Conservation (phyloP, 202 grass and related monocot species). For the Setaria italica region DNA sequence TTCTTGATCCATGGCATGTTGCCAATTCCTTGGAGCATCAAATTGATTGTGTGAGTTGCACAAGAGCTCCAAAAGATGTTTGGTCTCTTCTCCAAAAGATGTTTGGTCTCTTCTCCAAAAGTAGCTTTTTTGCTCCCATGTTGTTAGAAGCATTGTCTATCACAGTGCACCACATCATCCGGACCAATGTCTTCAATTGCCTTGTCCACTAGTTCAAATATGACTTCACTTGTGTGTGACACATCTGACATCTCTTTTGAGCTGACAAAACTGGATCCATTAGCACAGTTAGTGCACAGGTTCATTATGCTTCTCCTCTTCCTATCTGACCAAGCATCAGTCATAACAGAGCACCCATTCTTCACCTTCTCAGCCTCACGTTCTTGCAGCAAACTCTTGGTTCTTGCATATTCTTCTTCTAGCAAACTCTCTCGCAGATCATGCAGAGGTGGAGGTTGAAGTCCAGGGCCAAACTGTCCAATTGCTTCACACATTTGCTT, state of each 20-base stretch:
- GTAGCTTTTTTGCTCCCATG: not conserved
- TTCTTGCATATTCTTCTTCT: not conserved
- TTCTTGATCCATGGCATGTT: not conserved
- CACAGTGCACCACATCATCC: not conserved
- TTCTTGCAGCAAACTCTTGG: not conserved
- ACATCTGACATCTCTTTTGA: too few species aligned
- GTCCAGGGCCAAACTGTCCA: not conserved
- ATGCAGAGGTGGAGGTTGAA: not conserved
- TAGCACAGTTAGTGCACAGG: not conserved
- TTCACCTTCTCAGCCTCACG: not conserved
- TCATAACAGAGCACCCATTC: not conserved
- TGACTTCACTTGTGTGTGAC: too few species aligned
- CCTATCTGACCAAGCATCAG: not conserved
- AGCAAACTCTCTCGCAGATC: not conserved
- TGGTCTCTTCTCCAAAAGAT: not conserved
- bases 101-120: not conserved
- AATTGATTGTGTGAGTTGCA: not conserved
- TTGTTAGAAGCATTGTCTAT: slow-evolving; percentile 4
- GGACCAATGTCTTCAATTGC: not conserved
- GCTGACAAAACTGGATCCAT: not conserved
- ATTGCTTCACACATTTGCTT: not conserved
- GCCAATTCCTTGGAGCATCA: not conserved
- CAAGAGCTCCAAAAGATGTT: not conserved
- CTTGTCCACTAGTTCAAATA: too few species aligned
- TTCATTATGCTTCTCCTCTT: not conserved